Evolutionary conservation across 148 eudicot species (phyloP).

Genomic region (Cornus florida): DNA sequence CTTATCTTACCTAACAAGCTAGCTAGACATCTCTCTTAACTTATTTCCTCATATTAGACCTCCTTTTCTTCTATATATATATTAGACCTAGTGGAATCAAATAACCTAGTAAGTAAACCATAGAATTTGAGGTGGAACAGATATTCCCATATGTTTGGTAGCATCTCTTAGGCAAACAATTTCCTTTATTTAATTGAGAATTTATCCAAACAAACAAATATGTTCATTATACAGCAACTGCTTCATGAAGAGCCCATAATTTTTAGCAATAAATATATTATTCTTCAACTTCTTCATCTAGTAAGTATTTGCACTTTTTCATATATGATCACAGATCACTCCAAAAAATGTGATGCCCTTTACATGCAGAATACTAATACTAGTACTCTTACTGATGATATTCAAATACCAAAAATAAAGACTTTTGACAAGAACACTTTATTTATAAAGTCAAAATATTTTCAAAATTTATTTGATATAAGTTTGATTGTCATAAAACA

Average conservation of each 20-base stretch:
- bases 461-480: not conserved
- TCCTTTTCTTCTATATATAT: not conserved
- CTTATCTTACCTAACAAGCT: constrained; percentile 2
- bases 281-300: not conserved
- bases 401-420: no score
- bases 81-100: not conserved
- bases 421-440: no score
- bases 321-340: not conserved
- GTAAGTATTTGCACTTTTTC: not conserved
- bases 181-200: not conserved
- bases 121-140: not conserved
- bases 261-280: not conserved
- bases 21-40: constrained; percentile 2
- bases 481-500: not conserved
- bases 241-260: not conserved
- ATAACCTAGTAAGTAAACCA: not conserved
- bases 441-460: no score
- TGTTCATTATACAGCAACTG: not conserved
- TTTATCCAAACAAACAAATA: not conserved
- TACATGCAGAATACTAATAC: not conserved
- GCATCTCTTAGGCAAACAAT: not conserved
- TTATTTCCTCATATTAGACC: not conserved
- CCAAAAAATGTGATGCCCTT: not conserved
- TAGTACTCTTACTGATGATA: not conserved
- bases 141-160: not conserved